These are phyloP conservation scores for Chrysosporium queenslandicum DNA, from an alignment of 2,329 filamentous ascomycete species.

Conservation along the genomic window DNA sequence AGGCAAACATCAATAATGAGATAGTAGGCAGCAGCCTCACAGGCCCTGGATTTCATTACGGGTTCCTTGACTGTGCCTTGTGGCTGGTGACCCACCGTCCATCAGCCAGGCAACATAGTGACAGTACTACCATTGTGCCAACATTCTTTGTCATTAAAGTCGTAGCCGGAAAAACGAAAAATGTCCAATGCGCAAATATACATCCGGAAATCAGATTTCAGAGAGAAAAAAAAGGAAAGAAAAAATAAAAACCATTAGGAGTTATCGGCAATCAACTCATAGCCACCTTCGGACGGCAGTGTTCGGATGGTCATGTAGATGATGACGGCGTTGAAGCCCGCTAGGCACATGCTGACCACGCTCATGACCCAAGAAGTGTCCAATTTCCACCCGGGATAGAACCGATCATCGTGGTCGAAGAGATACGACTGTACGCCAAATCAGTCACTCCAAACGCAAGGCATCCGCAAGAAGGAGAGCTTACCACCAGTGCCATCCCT, in stretches of 20 bases:
- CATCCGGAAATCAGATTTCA: too few species aligned
- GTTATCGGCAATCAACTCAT: conserved; percentile 58
- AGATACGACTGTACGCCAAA: conserved; percentile 56
- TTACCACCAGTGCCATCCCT: conserved; percentile 74
- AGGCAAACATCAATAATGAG: too few species aligned
- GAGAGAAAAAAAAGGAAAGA: neutral
- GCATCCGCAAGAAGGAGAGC: conserved; percentile 28
- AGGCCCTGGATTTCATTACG: too few species aligned
- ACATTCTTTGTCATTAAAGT: neutral
- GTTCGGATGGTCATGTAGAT: conserved; percentile 58
- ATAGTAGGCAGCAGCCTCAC: too few species aligned
- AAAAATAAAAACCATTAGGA: neutral
- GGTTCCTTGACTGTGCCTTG: too few species aligned
- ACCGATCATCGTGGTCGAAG: conserved; percentile 72
- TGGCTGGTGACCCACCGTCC: too few species aligned
- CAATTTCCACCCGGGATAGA: conserved; percentile 71
- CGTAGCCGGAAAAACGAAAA: neutral
- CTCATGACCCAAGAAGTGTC: conserved; percentile 69
- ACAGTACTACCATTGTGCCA: neutral
- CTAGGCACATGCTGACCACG: conserved; percentile 50
- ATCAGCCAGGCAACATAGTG: too few species aligned
- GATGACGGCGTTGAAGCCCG: conserved; percentile 45
- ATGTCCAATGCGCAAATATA: neutral
- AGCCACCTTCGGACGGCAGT: conserved; percentile 72
- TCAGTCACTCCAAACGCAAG: conserved; percentile 5